These are phyloP conservation scores for Globisporangium mamillatum DNA, from an alignment of 352 stramenopile genomes.

Conservation along the genomic window DNA sequence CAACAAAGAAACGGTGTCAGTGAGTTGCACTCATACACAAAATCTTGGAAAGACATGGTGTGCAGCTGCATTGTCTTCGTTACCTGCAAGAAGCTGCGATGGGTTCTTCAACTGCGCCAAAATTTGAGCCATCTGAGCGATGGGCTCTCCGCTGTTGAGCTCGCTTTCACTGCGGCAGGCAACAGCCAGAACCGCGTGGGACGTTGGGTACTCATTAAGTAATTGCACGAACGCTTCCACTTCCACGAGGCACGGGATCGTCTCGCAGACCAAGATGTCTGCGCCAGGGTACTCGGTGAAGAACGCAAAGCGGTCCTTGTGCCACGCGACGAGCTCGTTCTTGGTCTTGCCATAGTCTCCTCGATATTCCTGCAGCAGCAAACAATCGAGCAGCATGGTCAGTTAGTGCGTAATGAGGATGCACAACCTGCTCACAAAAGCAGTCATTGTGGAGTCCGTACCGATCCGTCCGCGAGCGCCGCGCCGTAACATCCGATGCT, in stretches of 20 bases:
- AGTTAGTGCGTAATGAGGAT: neutral
- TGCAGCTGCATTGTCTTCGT: neutral
- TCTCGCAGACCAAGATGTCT: slow-evolving; percentile 85
- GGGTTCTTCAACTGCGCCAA: slow-evolving; percentile 49
- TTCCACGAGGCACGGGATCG: slow-evolving; percentile 81
- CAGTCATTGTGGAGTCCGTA: slow-evolving; percentile 20
- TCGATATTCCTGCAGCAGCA: slow-evolving; percentile 66
- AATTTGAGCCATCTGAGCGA: slow-evolving; percentile 39
- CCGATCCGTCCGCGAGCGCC: slow-evolving; percentile 78
- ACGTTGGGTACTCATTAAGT: slow-evolving; percentile 58
- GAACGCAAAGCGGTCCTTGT: slow-evolving; percentile 70
- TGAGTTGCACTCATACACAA: neutral
- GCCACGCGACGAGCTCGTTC: slow-evolving; percentile 70
- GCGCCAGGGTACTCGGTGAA: slow-evolving; percentile 48
- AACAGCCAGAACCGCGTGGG: slow-evolving; percentile 60
- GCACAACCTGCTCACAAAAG: neutral
- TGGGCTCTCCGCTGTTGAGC: slow-evolving; percentile 67
- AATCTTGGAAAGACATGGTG: neutral
- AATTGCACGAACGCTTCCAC: slow-evolving; percentile 75
- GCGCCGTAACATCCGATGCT: slow-evolving; percentile 88
- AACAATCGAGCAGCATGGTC: neutral
- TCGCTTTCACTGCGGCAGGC: slow-evolving; percentile 56
- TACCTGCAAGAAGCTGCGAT: slow-evolving; percentile 50
- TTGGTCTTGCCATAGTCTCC: slow-evolving; percentile 74
- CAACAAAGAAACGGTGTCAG: neutral